Conservation (phyloP, 768 basidiomycete genomes). For the Ramaria sp. region DNA sequence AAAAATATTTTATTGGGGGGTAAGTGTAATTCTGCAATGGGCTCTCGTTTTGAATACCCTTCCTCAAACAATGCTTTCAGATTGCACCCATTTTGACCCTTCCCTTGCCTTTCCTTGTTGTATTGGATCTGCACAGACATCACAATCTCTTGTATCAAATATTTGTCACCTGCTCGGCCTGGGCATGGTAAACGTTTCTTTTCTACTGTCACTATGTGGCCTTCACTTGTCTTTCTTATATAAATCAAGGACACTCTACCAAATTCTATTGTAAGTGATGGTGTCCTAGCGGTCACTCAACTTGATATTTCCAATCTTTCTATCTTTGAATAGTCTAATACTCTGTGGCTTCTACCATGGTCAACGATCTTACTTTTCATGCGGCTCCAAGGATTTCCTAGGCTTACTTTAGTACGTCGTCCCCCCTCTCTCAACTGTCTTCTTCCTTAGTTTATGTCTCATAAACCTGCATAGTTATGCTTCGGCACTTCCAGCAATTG, state of each 20-base stretch:
- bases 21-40: no score
- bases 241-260: slow-evolving; percentile 8
- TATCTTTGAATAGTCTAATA: background rate
- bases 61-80: no score
- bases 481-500: no score
- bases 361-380: slow-evolving; percentile 23
- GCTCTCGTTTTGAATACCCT: slow-evolving; percentile 1
- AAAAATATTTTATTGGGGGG: no score
- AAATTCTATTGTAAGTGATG: no score
- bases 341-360: slow-evolving; percentile 32
- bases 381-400: slow-evolving; percentile 39
- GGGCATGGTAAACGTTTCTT: slow-evolving; percentile 43
- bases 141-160: slow-evolving; percentile 49
- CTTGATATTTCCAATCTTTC: no score
- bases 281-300: no score
- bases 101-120: slow-evolving; percentile 53
- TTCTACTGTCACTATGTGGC: background rate
- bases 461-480: no score
- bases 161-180: slow-evolving; percentile 51
- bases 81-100: slow-evolving; percentile 50
- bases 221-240: background rate
- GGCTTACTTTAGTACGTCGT: slow-evolving; percentile 36
- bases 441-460: no score
- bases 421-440: no score
- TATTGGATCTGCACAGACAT: slow-evolving; percentile 65